Conservation (phyloP, 192 early-diverging fungal species). For the Coemansia sp. region DNA sequence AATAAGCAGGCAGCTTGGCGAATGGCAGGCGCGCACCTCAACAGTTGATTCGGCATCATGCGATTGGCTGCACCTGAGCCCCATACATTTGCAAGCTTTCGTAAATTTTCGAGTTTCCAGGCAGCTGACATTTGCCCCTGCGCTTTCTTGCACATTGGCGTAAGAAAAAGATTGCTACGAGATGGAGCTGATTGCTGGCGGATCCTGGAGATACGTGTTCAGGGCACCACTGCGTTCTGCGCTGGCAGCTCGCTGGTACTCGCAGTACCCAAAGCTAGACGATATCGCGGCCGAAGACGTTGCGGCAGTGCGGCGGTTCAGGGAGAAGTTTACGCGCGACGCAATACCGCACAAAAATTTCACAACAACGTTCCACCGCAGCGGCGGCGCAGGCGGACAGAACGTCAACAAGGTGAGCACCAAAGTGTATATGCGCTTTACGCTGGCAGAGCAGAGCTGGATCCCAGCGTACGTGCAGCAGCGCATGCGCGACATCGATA, state of each 20-base stretch:
- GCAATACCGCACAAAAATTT: constrained; percentile 64
- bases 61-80: constrained; percentile 35
- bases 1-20: neutral
- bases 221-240: neutral
- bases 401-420: constrained; percentile 94
- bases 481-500: constrained; percentile 58
- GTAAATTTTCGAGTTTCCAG: neutral
- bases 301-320: constrained; percentile 55
- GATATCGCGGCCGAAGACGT: constrained; percentile 43
- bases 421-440: constrained; percentile 80
- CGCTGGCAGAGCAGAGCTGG: constrained; percentile 65
- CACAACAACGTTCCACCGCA: constrained; percentile 62
- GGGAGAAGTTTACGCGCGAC: constrained; percentile 53
- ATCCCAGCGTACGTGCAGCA: constrained; percentile 70
- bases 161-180: too few species aligned
- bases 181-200: neutral
- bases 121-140: neutral
- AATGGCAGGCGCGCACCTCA: neutral
- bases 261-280: constrained; percentile 8
- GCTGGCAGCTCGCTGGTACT: constrained; percentile 1
- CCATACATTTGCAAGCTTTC: constrained; percentile 13
- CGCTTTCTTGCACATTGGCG: too few species aligned
- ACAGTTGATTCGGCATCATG: constrained; percentile 35
- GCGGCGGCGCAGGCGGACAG: constrained; percentile 86
- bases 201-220: neutral